These are phyloP conservation scores for Globisporangium viniferum DNA, from an alignment of 352 stramenopile genomes.

Conservation along the genomic window DNA sequence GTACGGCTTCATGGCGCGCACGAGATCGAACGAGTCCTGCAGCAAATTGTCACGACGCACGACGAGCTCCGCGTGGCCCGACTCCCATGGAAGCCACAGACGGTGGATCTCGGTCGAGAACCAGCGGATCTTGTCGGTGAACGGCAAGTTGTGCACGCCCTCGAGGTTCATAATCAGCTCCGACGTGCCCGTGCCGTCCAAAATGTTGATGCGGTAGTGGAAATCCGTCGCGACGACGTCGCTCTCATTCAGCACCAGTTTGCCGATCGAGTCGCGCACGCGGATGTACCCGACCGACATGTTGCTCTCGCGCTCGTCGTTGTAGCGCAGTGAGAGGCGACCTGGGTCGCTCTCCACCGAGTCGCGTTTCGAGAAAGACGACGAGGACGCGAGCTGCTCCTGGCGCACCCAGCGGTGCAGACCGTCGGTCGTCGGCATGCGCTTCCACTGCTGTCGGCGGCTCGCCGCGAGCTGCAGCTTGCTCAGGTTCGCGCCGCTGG, in stretches of 20 bases:
- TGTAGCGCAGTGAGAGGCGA: slow-evolving; percentile 38
- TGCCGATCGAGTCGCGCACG: slow-evolving; percentile 65
- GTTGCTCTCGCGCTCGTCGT: slow-evolving; percentile 57
- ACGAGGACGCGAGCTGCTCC: slow-evolving; percentile 3
- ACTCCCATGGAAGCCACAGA: slow-evolving; percentile 82
- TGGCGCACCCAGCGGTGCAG: slow-evolving; percentile 73
- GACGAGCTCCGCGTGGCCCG: slow-evolving; percentile 72
- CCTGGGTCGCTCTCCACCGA: slow-evolving; percentile 53
- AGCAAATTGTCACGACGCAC: slow-evolving; percentile 79
- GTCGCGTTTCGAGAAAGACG: slow-evolving; percentile 28
- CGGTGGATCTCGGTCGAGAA: slow-evolving; percentile 83
- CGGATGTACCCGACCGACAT: slow-evolving; percentile 76
- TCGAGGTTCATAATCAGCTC: slow-evolving; percentile 86
- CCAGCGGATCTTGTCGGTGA: slow-evolving; percentile 75
- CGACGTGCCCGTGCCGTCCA: slow-evolving; percentile 60
- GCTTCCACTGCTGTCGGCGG: slow-evolving; percentile 70
- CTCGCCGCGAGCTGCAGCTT: slow-evolving; percentile 74
- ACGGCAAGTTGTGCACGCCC: slow-evolving; percentile 72
- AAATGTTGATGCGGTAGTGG: slow-evolving; percentile 81
- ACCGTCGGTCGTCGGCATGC: slow-evolving; percentile 71
- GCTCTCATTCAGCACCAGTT: slow-evolving; percentile 78
- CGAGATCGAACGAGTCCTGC: slow-evolving; percentile 82
- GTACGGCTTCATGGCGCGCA: slow-evolving; percentile 75
- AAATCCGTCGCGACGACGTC: slow-evolving; percentile 76
- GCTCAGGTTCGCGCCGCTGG: slow-evolving; percentile 37